phyloP scores from a whole-genome alignment of 768 basidiomycete genomes.

The Tricholoma matsutake region DNA sequence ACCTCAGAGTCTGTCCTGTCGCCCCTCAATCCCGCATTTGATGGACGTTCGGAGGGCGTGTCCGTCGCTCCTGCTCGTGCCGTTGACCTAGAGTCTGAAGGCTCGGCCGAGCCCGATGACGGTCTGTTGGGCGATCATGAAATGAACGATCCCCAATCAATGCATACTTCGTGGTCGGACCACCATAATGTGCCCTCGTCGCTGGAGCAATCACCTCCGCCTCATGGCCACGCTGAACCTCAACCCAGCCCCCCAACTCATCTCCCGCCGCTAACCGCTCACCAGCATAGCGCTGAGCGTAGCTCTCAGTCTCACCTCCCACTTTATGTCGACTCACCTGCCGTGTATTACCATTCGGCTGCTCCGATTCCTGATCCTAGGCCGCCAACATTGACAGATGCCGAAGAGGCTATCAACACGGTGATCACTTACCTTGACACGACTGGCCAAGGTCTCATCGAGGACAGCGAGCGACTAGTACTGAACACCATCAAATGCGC shows the following conservation, averaged over 20 bases:
- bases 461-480: conserved; percentile 32
- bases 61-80: conserved; percentile 17
- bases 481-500: conserved; percentile 49
- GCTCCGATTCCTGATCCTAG: conserved; percentile 29
- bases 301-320: not conserved
- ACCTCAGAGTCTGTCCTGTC: conserved; percentile 22
- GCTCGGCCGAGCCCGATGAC: conserved; percentile 33
- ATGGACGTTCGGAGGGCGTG: conserved; percentile 27
- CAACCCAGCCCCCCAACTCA: not conserved
- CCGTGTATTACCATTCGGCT: conserved; percentile 29
- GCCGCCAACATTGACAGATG: conserved; percentile 44
- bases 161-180: conserved; percentile 20
- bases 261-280: conserved; percentile 3
- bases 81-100: conserved; percentile 25
- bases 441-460: conserved; percentile 25
- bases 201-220: conserved; percentile 9
- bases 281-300: conserved; percentile 1
- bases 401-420: conserved; percentile 51
- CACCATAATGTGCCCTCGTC: conserved; percentile 15
- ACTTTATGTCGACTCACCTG: conserved; percentile 22
- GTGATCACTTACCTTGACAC: conserved; percentile 52
- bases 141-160: conserved; percentile 12
- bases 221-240: conserved; percentile 2
- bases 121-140: conserved; percentile 4
- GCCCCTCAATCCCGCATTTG: conserved; percentile 40